Evolutionary conservation across 2,329 filamentous ascomycete species (phyloP).

Genomic region (Diaporthe velutina): DNA sequence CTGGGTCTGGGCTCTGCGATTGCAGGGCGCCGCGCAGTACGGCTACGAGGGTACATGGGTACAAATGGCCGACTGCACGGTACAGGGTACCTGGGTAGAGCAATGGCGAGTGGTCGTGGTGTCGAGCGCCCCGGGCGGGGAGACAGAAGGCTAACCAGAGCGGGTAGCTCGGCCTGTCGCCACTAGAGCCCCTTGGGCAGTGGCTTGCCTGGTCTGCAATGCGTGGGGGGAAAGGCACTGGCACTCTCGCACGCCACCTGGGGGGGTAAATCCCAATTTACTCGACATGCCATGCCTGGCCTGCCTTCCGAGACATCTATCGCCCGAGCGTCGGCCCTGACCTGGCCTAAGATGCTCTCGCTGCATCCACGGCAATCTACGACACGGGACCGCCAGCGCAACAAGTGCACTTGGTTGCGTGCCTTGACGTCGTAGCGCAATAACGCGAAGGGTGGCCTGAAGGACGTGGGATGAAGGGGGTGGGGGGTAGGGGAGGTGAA

Average conservation of each 20-base stretch:
- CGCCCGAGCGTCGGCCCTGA: slow-evolving; percentile 3
- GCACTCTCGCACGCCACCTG: background rate
- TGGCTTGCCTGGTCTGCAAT: background rate
- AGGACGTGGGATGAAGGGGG: slow-evolving; percentile 26
- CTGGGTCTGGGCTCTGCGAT: slow-evolving; percentile 26
- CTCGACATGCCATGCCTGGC: slow-evolving; percentile 15
- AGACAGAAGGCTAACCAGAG: background rate
- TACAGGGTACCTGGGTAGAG: slow-evolving; percentile 5
- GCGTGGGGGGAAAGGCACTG: slow-evolving; percentile 3
- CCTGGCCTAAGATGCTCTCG: background rate
- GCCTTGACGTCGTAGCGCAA: slow-evolving; percentile 16
- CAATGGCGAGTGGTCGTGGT: background rate
- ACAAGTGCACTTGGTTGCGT: background rate
- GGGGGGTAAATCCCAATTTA: slow-evolving; percentile 16
- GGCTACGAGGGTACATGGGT: background rate
- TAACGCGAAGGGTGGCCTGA: slow-evolving; percentile 1
- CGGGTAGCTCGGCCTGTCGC: slow-evolving; percentile 5
- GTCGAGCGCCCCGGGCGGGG: slow-evolving; percentile 7
- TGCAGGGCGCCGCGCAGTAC: slow-evolving; percentile 21
- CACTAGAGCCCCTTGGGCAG: slow-evolving; percentile 11
- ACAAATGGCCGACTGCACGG: background rate
- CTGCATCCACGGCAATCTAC: background rate
- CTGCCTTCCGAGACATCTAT: slow-evolving; percentile 8
- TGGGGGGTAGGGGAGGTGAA: background rate
- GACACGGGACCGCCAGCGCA: slow-evolving; percentile 16